phyloP scores from a whole-genome alignment of 106 monocot genomes.

The Dendrobium huoshanense region DNA sequence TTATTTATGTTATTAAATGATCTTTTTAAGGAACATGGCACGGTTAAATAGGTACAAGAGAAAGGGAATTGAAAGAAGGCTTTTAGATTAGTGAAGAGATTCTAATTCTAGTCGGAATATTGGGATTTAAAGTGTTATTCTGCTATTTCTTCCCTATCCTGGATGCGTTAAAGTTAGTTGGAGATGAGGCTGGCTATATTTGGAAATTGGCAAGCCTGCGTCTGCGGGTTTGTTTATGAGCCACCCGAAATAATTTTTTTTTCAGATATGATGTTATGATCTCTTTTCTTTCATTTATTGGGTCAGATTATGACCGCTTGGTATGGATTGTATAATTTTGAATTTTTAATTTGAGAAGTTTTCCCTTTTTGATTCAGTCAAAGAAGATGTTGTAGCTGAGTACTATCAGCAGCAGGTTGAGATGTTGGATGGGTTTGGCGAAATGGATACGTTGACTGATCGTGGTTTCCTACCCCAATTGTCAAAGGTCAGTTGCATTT shows the following conservation, averaged over 20 bases:
- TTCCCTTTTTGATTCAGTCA: slow-evolving; percentile 19
- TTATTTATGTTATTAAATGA: background rate
- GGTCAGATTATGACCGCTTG: background rate
- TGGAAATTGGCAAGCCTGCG: background rate
- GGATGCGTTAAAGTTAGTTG: background rate
- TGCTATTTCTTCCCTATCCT: background rate
- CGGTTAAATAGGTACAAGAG: background rate
- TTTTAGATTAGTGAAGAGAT: background rate
- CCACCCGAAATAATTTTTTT: background rate
- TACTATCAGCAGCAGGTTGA: slow-evolving; percentile 94
- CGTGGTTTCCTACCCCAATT: slow-evolving; percentile 75
- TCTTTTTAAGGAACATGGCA: background rate
- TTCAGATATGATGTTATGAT: background rate
- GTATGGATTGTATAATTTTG: background rate
- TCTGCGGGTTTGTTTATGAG: background rate
- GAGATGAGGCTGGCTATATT: background rate
- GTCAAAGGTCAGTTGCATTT: slow-evolving; percentile 50
- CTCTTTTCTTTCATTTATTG: background rate
- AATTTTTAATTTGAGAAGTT: background rate
- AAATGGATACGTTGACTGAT: slow-evolving; percentile 91
- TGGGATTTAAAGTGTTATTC: background rate
- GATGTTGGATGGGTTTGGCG: slow-evolving; percentile 89
- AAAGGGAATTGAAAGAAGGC: background rate
- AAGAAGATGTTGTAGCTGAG: slow-evolving; percentile 80
- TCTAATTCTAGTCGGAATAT: background rate